Conservation (phyloP, 2,329 filamentous ascomycete genomes). For the Metarhizium humberi region DNA sequence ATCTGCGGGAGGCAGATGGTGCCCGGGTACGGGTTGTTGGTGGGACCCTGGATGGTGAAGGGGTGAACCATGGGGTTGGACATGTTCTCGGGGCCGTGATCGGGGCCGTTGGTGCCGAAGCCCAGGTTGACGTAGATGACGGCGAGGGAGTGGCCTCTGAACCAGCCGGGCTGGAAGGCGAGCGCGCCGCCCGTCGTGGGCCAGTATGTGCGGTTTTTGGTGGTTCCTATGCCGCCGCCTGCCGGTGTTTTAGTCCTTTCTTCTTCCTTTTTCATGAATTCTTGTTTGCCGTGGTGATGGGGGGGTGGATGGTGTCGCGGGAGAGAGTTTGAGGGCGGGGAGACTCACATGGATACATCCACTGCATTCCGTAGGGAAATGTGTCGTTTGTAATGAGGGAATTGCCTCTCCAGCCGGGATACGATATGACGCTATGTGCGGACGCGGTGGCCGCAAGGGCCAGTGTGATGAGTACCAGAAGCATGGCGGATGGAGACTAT, state of each 20-base stretch:
- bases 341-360: conserved; percentile 85
- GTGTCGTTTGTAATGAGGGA: conserved; percentile 71
- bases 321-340: too few species aligned
- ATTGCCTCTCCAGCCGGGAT: conserved; percentile 81
- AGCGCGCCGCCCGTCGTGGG: conserved; percentile 80
- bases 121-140: conserved; percentile 89
- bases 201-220: conserved; percentile 85
- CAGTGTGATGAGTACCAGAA: conserved; percentile 22
- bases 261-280: not conserved
- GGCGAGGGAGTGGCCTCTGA: conserved; percentile 74
- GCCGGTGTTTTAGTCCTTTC: not conserved
- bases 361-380: conserved; percentile 87
- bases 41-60: conserved; percentile 76
- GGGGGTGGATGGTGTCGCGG: too few species aligned
- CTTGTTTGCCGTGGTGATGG: too few species aligned
- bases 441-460: conserved; percentile 39
- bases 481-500: not conserved
- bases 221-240: conserved; percentile 78
- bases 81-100: conserved; percentile 70
- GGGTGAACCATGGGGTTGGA: conserved; percentile 71
- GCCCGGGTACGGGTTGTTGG: conserved; percentile 76
- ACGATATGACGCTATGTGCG: conserved; percentile 76
- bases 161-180: conserved; percentile 90
- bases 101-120: conserved; percentile 59
- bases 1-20: conserved; percentile 86